These are phyloP conservation scores for Rhizopogon vesiculosus DNA, from an alignment of 768 basidiomycete genomes.

Conservation along the genomic window DNA sequence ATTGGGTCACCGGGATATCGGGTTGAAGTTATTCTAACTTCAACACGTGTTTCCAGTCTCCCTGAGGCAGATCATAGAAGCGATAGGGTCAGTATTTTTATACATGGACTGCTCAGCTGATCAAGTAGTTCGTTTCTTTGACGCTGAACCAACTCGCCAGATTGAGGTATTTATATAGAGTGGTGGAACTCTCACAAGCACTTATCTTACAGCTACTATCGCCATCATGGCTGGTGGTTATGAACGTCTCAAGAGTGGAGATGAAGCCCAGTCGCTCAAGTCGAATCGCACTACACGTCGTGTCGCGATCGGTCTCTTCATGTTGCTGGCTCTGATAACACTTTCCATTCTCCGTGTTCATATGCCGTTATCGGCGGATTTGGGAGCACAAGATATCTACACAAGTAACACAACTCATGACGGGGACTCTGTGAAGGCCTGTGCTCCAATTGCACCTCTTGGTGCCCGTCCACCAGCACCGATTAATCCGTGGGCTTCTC, in stretches of 20 bases:
- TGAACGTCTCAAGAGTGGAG: constrained; percentile 9
- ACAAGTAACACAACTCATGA: background rate
- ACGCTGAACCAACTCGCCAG: background rate
- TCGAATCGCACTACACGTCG: constrained; percentile 8
- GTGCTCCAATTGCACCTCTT: constrained; percentile 25
- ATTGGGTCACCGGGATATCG: too few species aligned
- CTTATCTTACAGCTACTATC: background rate
- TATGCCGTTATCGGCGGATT: constrained; percentile 2
- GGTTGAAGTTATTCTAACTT: too few species aligned
- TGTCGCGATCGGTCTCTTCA: constrained; percentile 7
- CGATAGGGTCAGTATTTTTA: too few species aligned
- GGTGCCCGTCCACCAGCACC: constrained; percentile 37
- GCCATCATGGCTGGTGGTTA: constrained; percentile 21
- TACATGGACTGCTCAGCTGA: too few species aligned
- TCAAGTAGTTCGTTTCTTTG: background rate
- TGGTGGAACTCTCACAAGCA: background rate
- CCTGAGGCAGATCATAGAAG: too few species aligned
- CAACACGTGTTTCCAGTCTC: too few species aligned
- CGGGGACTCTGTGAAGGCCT: constrained; percentile 25
- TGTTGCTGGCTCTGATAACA: constrained; percentile 6
- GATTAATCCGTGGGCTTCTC: constrained; percentile 48
- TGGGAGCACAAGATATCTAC: background rate
- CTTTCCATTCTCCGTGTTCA: constrained; percentile 9
- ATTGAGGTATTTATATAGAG: background rate
- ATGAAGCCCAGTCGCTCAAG: background rate